phyloP scores from a whole-genome alignment of 345 rosid species.

The Cochlearia excelsa region DNA sequence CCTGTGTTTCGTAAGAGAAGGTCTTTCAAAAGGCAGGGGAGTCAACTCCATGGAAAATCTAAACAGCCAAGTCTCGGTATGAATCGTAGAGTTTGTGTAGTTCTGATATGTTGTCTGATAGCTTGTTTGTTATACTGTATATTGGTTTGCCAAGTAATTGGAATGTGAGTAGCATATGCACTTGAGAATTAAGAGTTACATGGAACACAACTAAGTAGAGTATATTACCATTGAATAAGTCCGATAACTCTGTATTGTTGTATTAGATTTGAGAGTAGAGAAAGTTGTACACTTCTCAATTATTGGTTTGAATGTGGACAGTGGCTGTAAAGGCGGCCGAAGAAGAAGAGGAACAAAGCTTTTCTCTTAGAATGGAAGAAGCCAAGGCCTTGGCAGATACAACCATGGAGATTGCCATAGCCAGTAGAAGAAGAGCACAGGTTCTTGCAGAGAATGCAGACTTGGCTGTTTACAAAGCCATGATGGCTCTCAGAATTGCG shows the following conservation, averaged over 20 bases:
- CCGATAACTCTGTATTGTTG: neutral
- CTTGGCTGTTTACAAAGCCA: slow-evolving; percentile 73
- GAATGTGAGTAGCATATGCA: neutral
- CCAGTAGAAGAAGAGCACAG: slow-evolving; percentile 66
- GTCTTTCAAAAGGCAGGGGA: slow-evolving; percentile 68
- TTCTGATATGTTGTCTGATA: slow-evolving; percentile 5
- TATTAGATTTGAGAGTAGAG: slow-evolving; percentile 8
- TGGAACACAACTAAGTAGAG: slow-evolving; percentile 16
- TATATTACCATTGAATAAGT: slow-evolving; percentile 10
- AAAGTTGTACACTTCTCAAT: neutral
- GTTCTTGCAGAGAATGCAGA: slow-evolving; percentile 73
- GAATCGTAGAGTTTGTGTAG: neutral
- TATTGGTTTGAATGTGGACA: slow-evolving; percentile 1
- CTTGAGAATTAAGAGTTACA: slow-evolving; percentile 6
- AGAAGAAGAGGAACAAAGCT: slow-evolving; percentile 51
- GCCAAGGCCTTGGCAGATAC: slow-evolving; percentile 46
- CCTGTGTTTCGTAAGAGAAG: slow-evolving; percentile 70
- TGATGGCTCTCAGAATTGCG: slow-evolving; percentile 61
- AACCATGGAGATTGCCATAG: slow-evolving; percentile 47
- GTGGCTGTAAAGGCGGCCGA: slow-evolving; percentile 47
- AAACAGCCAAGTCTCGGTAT: slow-evolving; percentile 61
- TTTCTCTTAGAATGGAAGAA: slow-evolving; percentile 45
- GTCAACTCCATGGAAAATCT: slow-evolving; percentile 65
- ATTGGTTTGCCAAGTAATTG: slow-evolving; percentile 15
- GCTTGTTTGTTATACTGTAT: neutral